Evolutionary conservation across 768 basidiomycete genomes (phyloP).

Genomic region (Suillus spraguei): DNA sequence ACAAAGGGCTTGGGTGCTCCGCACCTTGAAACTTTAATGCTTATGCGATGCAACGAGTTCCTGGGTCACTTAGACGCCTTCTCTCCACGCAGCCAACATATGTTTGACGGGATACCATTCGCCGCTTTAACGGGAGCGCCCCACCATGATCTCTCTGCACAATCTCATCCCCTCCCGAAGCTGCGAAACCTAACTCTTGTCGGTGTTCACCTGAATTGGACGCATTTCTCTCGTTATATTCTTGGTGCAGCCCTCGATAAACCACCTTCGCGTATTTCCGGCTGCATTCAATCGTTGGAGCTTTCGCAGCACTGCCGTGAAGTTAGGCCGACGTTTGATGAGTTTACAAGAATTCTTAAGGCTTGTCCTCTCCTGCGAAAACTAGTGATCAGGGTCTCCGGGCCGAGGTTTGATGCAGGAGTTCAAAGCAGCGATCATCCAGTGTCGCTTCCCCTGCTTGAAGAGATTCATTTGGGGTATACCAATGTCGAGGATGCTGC

Average conservation of each 20-base stretch:
- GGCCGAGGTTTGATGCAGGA: conserved; percentile 31
- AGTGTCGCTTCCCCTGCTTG: conserved; percentile 41
- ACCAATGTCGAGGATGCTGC: conserved; percentile 41
- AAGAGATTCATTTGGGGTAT: conserved; percentile 46
- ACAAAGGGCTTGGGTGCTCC: conserved; percentile 33
- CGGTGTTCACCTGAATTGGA: conserved; percentile 63
- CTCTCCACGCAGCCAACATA: conserved; percentile 41
- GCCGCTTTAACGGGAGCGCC: conserved; percentile 19
- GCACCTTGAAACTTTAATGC: conserved; percentile 48
- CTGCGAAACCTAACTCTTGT: conserved; percentile 51
- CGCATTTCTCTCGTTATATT: conserved; percentile 37
- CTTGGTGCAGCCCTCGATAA: background rate
- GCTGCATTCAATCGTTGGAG: conserved; percentile 41
- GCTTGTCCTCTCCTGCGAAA: conserved; percentile 42
- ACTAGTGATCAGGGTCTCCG: conserved; percentile 53
- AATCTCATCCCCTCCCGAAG: conserved; percentile 36
- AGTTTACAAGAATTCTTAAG: conserved; percentile 47
- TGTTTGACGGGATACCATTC: conserved; percentile 37
- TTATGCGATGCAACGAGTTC: conserved; percentile 65
- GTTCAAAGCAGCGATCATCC: conserved; percentile 24
- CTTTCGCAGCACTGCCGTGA: conserved; percentile 55
- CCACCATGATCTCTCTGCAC: conserved; percentile 13
- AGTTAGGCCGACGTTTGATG: conserved; percentile 51
- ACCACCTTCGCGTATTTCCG: conserved; percentile 15
- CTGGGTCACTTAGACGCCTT: conserved; percentile 48